phyloP scores from a whole-genome alignment of 345 rosid species.

The Raphanus raphanistrum region DNA sequence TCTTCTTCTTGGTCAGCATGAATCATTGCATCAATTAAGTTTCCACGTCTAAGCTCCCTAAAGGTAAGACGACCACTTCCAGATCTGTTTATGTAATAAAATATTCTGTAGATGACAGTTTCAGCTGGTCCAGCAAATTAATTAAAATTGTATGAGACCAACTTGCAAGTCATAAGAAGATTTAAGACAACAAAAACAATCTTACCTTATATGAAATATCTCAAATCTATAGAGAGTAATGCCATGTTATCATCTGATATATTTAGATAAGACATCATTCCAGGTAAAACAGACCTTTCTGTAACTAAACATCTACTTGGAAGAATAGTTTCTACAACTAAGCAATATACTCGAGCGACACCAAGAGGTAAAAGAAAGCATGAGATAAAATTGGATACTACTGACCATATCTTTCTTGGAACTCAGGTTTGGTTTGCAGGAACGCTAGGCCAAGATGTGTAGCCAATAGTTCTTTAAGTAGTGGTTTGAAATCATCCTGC shows the following conservation, averaged over 20 bases:
- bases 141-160: conserved; percentile 15
- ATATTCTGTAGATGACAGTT: conserved; percentile 48
- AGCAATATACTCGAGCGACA: neutral
- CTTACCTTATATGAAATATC: no score
- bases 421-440: conserved; percentile 92
- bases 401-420: conserved; percentile 98
- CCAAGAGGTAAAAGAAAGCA: neutral
- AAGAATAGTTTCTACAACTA: neutral
- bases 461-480: conserved; percentile 41
- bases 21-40: conserved; percentile 78
- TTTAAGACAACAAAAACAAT: neutral
- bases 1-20: conserved; percentile 98
- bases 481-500: no score
- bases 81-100: conserved; percentile 79
- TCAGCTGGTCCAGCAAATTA: conserved; percentile 64
- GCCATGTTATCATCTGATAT: no score
- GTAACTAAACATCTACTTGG: no score
- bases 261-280: no score
- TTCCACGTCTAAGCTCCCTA: conserved; percentile 89
- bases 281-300: no score
- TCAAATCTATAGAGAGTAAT: no score
- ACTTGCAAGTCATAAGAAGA: conserved; percentile 1
- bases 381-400: neutral
- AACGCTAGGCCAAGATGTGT: conserved; percentile 97
- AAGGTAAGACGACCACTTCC: conserved; percentile 83